Percentiles rank a stretch among this genome's conserved stretches.
Conservation (phyloP, 202 grass and related monocot species). For the Panicum hallii region DNA sequence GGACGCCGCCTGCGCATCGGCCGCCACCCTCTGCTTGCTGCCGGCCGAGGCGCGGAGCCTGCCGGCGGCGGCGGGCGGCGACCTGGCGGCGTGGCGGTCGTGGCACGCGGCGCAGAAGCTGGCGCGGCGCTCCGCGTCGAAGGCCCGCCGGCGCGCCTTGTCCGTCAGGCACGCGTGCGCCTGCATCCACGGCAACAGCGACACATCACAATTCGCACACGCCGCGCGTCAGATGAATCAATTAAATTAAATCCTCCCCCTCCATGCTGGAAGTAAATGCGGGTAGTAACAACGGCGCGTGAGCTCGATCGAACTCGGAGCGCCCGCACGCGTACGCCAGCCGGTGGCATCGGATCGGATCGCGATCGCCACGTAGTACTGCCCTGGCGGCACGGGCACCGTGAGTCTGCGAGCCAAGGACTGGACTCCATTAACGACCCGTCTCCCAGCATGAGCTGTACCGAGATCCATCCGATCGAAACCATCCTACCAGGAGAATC, state of each 20-base stretch:
- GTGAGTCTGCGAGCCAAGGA: neutral
- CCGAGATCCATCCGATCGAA: neutral
- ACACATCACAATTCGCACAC: neutral
- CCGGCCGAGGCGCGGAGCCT: neutral
- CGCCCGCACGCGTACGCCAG: slow-evolving; percentile 3
- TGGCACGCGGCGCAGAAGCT: slow-evolving; percentile 77
- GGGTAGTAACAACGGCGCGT: neutral
- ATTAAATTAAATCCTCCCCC: neutral
- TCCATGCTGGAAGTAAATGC: slow-evolving; percentile 2
- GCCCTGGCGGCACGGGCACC: slow-evolving; percentile 14
- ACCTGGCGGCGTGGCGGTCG: slow-evolving; percentile 31
- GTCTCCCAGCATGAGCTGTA: neutral
- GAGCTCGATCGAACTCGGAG: neutral
- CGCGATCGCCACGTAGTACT: neutral
- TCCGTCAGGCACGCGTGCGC: slow-evolving; percentile 82
- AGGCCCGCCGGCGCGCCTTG: slow-evolving; percentile 59
- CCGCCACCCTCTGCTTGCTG: neutral
- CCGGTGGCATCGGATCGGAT: neutral
- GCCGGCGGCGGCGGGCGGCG: neutral
- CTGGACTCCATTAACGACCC: slow-evolving; percentile 1
- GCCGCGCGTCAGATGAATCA: neutral
- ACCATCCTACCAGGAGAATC: neutral
- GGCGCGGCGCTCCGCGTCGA: slow-evolving; percentile 51
- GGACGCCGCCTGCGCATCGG: neutral
- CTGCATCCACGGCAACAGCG: slow-evolving; percentile 41